A percentile compares a stretch with the other conserved stretches of the same genome.
Conservation (phyloP, 257 asterid genomes). For the Scutellaria galericulata region DNA sequence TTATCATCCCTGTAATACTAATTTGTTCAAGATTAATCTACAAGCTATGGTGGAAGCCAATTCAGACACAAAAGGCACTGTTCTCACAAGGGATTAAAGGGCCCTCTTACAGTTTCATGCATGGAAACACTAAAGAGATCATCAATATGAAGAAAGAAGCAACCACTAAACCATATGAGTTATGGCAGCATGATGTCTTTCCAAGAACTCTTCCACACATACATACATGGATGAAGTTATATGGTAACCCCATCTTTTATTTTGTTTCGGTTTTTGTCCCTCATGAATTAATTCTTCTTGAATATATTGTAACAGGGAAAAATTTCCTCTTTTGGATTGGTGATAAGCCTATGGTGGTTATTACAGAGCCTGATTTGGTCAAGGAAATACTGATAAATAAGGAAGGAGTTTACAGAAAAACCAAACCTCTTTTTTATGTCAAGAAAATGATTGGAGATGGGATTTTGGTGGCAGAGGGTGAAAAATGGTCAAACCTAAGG, state of each 20-base stretch:
- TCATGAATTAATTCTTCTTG: neutral
- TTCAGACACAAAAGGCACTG: slow-evolving; percentile 38
- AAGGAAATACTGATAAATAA: slow-evolving; percentile 50
- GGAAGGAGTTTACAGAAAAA: slow-evolving; percentile 41
- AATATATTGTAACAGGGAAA: slow-evolving; percentile 38
- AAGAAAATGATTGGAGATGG: slow-evolving; percentile 56
- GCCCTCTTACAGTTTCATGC: slow-evolving; percentile 49
- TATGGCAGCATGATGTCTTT: slow-evolving; percentile 50
- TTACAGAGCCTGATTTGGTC: slow-evolving; percentile 56
- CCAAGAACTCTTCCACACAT: slow-evolving; percentile 52
- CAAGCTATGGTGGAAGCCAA: slow-evolving; percentile 56
- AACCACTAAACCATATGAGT: slow-evolving; percentile 40
- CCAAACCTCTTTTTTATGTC: neutral
- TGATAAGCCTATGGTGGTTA: slow-evolving; percentile 43
- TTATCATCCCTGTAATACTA: neutral
- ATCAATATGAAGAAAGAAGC: slow-evolving; percentile 46
- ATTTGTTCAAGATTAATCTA: slow-evolving; percentile 33
- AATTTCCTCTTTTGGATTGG: slow-evolving; percentile 58
- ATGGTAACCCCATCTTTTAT: slow-evolving; percentile 44
- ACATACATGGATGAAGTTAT: slow-evolving; percentile 51
- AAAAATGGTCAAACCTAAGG: slow-evolving; percentile 56
- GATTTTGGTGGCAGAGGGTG: slow-evolving; percentile 44
- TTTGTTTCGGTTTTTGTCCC: neutral
- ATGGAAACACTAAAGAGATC: slow-evolving; percentile 60
- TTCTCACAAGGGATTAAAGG: slow-evolving; percentile 57